Evolutionary conservation across 73 alveolate genomes (phyloP), one percentile per base, ranked within the genome.

Genomic region (Effrenium voratum): DNA sequence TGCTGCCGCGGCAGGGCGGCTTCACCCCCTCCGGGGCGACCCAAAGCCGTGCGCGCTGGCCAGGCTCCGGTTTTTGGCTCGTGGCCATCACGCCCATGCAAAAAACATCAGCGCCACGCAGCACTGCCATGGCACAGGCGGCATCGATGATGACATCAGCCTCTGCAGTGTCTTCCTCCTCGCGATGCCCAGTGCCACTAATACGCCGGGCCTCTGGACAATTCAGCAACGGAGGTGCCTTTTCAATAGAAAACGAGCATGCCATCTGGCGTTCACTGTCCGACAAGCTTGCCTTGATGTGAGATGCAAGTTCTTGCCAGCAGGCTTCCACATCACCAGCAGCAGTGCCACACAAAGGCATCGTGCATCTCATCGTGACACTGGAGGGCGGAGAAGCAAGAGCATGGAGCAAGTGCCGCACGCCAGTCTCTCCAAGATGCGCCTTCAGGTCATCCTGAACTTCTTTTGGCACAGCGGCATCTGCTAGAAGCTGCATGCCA

Each of bases 1-100:
- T 76, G 40, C 50, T 73, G 70, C 95, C 95, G 22, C 95, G 95
- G 55, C 43, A 63, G 19, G 95, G 95, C n/a, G 95, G 95, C 85
- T 76, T 88, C 41, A 88, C 95, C 15, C 95, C 95, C 50, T 88
- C 95, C 19, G 95, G 95, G 85, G 66, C 95, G 38, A 63, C 95
- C 95, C 95, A 88, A 40, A 88, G 95, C 24, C 95, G 95, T 10
- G 66, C 95, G 26, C 28, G 85, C 36, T 88, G 95, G 36, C 95
- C 86, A 38, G 60, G 85, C 86, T 32, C 6, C 2, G 85, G 95
- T 57, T 46, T 43, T 16, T 84, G 85, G 36, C 85, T 88, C 30
- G 85, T 70, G 5, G 85, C 95, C 95, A 88, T 88, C 44, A 88
- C 95, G 13, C 95, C 95, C 95, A 88, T 88, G 95, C 95, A 88